Evolutionary conservation across 192 early-diverging fungal genomes (phyloP).

Genomic region (Coemansia sp.): DNA sequence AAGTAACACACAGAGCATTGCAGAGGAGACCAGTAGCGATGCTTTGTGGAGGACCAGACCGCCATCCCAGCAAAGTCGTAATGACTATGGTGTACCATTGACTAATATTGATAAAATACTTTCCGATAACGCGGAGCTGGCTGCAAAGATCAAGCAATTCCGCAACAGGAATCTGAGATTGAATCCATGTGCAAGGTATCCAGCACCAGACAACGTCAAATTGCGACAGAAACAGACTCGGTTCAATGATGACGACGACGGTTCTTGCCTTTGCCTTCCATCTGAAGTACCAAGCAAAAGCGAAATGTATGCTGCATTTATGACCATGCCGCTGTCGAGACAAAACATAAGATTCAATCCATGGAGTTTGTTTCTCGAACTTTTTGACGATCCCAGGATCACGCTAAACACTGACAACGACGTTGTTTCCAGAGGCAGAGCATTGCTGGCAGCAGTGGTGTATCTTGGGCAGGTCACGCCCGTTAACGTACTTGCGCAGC

Average conservation of each 20-base stretch:
- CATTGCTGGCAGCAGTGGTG: conserved; percentile 18
- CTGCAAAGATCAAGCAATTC: conserved; percentile 3
- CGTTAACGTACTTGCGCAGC: conserved; percentile 22
- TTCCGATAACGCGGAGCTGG: not conserved
- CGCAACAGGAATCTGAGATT: not conserved
- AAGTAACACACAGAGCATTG: not conserved
- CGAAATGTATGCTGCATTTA: conserved; percentile 22
- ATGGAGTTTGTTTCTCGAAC: conserved; percentile 43
- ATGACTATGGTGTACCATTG: not conserved
- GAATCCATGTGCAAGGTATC: conserved; percentile 7
- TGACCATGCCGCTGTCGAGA: conserved; percentile 11
- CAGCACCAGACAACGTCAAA: not conserved
- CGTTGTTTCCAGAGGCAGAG: not conserved
- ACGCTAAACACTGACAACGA: not conserved
- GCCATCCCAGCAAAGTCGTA: not conserved
- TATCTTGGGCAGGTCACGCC: conserved; percentile 33
- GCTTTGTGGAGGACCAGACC: conserved; percentile 24
- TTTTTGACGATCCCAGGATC: conserved; percentile 37
- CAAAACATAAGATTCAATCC: conserved; percentile 32
- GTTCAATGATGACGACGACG: not conserved
- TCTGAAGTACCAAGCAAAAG: conserved; percentile 19
- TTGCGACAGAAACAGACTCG: not conserved
- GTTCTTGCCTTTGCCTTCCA: not conserved
- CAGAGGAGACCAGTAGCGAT: conserved; percentile 1
- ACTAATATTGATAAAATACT: not conserved